Percentiles rank a stretch among this genome's conserved stretches.
Conservation (phyloP, 2,329 filamentous ascomycete species). For the Helotiales sp. region DNA sequence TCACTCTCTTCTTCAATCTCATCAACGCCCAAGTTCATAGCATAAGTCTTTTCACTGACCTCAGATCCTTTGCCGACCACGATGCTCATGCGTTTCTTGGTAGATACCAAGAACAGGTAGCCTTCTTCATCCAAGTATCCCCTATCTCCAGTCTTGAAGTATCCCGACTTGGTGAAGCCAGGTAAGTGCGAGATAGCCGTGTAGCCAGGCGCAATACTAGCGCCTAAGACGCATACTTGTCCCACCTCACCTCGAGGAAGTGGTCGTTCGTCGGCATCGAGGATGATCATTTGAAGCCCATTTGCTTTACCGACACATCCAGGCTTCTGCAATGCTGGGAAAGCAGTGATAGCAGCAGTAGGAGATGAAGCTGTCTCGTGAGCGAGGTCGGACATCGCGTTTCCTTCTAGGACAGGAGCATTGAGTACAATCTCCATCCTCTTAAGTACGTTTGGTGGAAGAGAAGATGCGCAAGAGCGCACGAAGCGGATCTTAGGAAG, state of each 20-base stretch:
- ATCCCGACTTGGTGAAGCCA: conserved; percentile 62
- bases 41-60: neutral
- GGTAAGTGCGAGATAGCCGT: conserved; percentile 15
- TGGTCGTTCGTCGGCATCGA: conserved; percentile 69
- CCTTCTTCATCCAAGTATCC: conserved; percentile 75
- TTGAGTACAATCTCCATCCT: conserved; percentile 73
- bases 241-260: conserved; percentile 68
- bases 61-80: neutral
- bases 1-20: neutral
- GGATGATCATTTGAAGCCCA: conserved; percentile 77
- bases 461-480: conserved; percentile 78
- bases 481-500: conserved; percentile 79
- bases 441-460: conserved; percentile 77
- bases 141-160: conserved; percentile 83
- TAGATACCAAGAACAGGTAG: conserved; percentile 73
- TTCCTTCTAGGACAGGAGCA: conserved; percentile 84
- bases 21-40: neutral
- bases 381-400: conserved; percentile 88
- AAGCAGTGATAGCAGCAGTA: conserved; percentile 62
- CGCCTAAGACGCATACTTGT: conserved; percentile 76
- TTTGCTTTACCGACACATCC: conserved; percentile 81
- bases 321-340: conserved; percentile 56
- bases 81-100: neutral
- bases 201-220: conserved; percentile 79
- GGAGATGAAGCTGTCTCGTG: conserved; percentile 81